phyloP scores from a whole-genome alignment of 1,284 basidiomycete genomes.

The Golubevia pallescens region DNA sequence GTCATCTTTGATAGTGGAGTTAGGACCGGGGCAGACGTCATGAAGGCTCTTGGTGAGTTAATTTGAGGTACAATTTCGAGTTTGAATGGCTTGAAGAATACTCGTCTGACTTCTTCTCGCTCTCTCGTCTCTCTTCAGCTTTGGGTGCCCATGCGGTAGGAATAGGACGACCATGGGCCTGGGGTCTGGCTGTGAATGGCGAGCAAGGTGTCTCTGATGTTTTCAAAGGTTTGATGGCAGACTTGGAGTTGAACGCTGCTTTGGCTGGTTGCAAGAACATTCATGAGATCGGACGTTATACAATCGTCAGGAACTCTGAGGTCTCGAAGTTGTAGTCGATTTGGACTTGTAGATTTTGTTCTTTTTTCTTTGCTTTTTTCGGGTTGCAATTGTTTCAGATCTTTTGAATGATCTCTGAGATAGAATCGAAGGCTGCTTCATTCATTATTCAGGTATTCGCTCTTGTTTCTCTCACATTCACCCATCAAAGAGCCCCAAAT shows the following conservation, averaged over 20 bases:
- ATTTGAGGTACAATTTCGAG: not conserved
- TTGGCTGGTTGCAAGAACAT: conserved; percentile 11
- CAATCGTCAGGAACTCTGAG: conserved; percentile 1
- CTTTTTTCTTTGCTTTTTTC: too few species aligned
- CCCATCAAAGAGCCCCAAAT: too few species aligned
- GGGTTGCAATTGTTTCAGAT: too few species aligned
- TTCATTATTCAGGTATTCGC: too few species aligned
- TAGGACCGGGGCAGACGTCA: conserved; percentile 43
- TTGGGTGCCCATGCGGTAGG: conserved; percentile 53
- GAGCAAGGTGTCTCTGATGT: conserved; percentile 45
- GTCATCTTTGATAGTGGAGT: conserved; percentile 54
- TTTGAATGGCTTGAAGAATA: not conserved
- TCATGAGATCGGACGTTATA: conserved; percentile 3
- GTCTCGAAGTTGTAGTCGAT: not conserved
- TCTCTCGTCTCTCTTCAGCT: conserved; percentile 1
- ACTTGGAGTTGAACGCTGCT: conserved; percentile 28
- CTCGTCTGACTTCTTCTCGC: not conserved
- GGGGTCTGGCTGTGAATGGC: conserved; percentile 43
- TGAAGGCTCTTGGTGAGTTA: conserved; percentile 34
- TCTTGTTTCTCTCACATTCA: too few species aligned
- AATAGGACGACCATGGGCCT: conserved; percentile 51
- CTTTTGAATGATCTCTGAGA: too few species aligned
- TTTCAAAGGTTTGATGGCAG: conserved; percentile 40
- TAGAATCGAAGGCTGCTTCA: too few species aligned
- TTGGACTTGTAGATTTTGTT: too few species aligned